phyloP scores from a whole-genome alignment of 805 yeast species.

The Trichomonascus vanleenenianus region DNA sequence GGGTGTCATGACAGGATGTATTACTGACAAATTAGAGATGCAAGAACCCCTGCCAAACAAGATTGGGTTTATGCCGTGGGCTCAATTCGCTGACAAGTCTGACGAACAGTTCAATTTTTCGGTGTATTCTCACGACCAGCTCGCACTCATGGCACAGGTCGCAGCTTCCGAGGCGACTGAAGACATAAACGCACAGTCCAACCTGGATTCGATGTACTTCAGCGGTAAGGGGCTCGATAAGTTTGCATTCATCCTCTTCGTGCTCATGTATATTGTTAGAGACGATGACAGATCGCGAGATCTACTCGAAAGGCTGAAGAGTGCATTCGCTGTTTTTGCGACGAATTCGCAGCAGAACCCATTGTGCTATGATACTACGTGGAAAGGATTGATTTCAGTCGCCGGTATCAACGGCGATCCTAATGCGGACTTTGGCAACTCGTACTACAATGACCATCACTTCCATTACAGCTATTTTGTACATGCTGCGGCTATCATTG shows the following conservation, averaged over 20 bases:
- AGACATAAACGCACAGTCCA: constrained; percentile 47
- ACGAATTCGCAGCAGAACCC: constrained; percentile 58
- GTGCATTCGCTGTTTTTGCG: constrained; percentile 58
- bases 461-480: constrained; percentile 81
- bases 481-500: constrained; percentile 76
- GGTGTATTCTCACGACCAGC: background rate
- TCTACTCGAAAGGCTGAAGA: constrained; percentile 48
- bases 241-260: constrained; percentile 70
- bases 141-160: constrained; percentile 1
- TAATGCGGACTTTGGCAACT: constrained; percentile 65
- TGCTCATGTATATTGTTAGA: constrained; percentile 50
- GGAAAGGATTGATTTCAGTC: constrained; percentile 72
- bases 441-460: constrained; percentile 79
- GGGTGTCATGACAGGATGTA: constrained; percentile 32
- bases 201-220: constrained; percentile 73
- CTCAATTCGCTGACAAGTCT: constrained; percentile 22
- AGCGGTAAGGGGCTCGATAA: constrained; percentile 81
- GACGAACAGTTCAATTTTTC: background rate
- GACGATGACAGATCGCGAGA: constrained; percentile 41
- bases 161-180: constrained; percentile 27
- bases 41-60: constrained; percentile 33
- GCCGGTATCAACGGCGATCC: constrained; percentile 44
- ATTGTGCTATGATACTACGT: constrained; percentile 60
- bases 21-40: constrained; percentile 25
- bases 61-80: constrained; percentile 53